Conservation (phyloP, 1,284 basidiomycete genomes). For the Ceraceosorus bombacis region DNA sequence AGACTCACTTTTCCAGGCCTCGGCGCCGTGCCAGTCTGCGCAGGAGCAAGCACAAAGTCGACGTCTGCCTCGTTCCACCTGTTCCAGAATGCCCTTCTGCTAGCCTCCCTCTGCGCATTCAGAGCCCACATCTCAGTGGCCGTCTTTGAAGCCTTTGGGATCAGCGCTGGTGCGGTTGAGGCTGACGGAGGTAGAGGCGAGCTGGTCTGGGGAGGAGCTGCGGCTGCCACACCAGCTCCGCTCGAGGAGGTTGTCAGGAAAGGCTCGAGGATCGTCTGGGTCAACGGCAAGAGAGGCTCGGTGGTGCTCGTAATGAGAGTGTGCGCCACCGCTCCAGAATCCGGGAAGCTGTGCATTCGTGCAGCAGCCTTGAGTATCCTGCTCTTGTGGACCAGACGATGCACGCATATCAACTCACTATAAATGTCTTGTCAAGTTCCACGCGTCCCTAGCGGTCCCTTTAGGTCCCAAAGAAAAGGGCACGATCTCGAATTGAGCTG, state of each 20-base stretch:
- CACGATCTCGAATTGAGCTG: conserved; percentile 5
- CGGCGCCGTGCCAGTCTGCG: conserved; percentile 16
- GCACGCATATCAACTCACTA: conserved; percentile 15
- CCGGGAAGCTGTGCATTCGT: conserved; percentile 19
- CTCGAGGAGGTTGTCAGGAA: conserved; percentile 18
- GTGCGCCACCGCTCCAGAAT: conserved; percentile 20
- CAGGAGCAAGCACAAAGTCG: conserved; percentile 26
- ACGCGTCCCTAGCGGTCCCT: conserved; percentile 11
- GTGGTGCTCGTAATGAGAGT: conserved; percentile 19
- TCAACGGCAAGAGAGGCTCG: conserved; percentile 26
- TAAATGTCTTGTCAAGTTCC: conserved; percentile 25
- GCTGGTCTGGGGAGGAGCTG: not conserved
- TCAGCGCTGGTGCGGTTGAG: too few relatives aligned
- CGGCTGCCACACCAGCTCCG: conserved; percentile 9
- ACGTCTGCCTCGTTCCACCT: conserved; percentile 16
- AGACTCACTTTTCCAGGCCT: conserved; percentile 15
- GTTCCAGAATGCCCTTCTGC: conserved; percentile 14
- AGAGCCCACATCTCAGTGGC: too few relatives aligned
- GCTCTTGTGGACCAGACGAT: not conserved
- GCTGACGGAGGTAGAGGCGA: too few relatives aligned
- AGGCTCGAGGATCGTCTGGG: conserved; percentile 19
- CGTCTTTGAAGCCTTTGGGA: too few relatives aligned
- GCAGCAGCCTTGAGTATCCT: not conserved
- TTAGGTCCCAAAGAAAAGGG: not conserved
- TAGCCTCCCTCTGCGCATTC: conserved; percentile 10